Evolutionary conservation across 164 flowering plant species (phyloP).

Genomic region (Kalanchoe fedtschenkoi): DNA sequence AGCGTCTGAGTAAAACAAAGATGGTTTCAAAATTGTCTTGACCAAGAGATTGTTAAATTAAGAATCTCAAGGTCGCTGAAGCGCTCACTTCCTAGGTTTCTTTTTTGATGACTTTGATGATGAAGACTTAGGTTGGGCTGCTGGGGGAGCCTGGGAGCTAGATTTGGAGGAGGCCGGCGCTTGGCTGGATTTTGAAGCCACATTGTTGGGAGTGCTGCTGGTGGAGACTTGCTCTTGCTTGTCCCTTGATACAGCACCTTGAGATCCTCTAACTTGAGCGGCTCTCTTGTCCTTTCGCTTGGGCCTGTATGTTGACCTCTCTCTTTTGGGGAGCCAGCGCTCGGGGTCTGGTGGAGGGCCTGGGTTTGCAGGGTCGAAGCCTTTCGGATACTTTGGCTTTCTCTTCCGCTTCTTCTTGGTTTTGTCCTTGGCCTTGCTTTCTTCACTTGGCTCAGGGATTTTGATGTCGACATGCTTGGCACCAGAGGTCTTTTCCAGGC

Average conservation of each 20-base stretch:
- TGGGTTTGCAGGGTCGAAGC: slow-evolving; percentile 89
- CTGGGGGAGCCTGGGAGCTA: slow-evolving; percentile 21
- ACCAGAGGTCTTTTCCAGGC: slow-evolving; percentile 79
- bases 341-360: slow-evolving; percentile 98
- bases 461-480: slow-evolving; percentile 47
- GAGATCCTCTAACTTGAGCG: slow-evolving; percentile 90
- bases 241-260: slow-evolving; percentile 82
- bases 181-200: slow-evolving; percentile 40
- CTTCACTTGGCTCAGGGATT: slow-evolving; percentile 34
- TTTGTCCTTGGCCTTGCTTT: slow-evolving; percentile 47
- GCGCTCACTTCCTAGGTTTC: slow-evolving; percentile 55
- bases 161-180: slow-evolving; percentile 30
- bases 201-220: slow-evolving; percentile 13
- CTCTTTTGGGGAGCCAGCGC: slow-evolving; percentile 91
- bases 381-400: slow-evolving; percentile 92
- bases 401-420: slow-evolving; percentile 88
- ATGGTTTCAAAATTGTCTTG: background rate
- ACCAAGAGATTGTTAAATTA: background rate
- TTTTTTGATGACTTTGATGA: slow-evolving; percentile 59
- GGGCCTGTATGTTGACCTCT: slow-evolving; percentile 85
- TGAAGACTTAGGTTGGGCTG: slow-evolving; percentile 37
- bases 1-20: too few relatives aligned
- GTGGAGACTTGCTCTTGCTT: slow-evolving; percentile 37
- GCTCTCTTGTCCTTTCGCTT: slow-evolving; percentile 93
- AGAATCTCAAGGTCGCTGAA: background rate